Evolutionary conservation across 208 protist genomes (phyloP).

Genomic region (Porcisia deanei): DNA sequence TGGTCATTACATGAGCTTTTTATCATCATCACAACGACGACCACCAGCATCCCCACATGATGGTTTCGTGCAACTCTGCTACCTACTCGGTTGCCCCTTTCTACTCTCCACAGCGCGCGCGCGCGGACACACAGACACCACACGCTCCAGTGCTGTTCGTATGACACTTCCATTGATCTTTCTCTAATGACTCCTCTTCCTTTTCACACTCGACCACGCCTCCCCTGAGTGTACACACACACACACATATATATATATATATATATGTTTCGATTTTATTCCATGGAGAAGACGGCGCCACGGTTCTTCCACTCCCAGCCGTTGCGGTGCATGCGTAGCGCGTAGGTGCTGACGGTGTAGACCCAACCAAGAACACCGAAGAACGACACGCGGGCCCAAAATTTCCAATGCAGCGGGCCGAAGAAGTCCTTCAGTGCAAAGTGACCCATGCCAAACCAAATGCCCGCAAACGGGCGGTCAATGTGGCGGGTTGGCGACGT

Average conservation of each 20-base stretch:
- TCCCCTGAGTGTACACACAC: too few species aligned
- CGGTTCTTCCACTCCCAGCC: constrained; percentile 91
- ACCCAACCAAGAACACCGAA: constrained; percentile 52
- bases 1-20: too few species aligned
- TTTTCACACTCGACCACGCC: too few species aligned
- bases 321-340: constrained; percentile 82
- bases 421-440: constrained; percentile 86
- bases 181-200: too few species aligned
- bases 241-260: neutral
- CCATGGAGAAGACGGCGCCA: constrained; percentile 82
- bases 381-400: constrained; percentile 58
- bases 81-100: too few species aligned
- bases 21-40: too few species aligned
- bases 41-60: too few species aligned
- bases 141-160: too few species aligned
- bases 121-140: too few species aligned
- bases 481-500: constrained; percentile 74
- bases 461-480: constrained; percentile 55
- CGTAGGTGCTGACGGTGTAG: constrained; percentile 52
- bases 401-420: constrained; percentile 69
- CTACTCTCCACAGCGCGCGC: too few species aligned
- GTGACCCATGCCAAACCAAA: constrained; percentile 86
- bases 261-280: constrained; percentile 30
- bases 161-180: too few species aligned
- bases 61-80: too few species aligned